Evolutionary conservation across 805 yeast genomes (phyloP), one percentile per base, ranked within the genome.

Genomic region (Novakomyces olei): DNA sequence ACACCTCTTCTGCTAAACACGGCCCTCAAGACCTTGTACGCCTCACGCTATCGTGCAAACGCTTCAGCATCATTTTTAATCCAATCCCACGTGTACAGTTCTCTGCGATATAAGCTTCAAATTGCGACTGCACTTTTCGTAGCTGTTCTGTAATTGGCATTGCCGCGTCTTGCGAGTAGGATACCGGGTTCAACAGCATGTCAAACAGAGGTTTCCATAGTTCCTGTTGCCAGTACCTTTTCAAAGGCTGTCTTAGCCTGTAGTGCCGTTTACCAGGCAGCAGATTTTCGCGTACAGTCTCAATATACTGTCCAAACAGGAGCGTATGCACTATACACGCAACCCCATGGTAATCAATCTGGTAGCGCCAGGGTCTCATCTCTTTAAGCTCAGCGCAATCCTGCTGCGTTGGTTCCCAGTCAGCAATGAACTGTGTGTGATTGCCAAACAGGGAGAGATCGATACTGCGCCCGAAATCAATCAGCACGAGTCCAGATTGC

Each of bases 401-500:
- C 39, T 67, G 76, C 35, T 65, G 60, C 39, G 71, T 76, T 1
- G 69, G 54, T 19, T 60, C 57, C 71, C 76, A 70, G 40, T 64
- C 58, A 14, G 74, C 62, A 26, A 57, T 50, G 48, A 79, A 81
- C 36, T 59, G 55, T 0, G 64, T 65, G 19, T 58, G 59, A 0
- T 46, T 35, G 1, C 63, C 63, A 35, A 72, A 67, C 26, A 75
- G 49, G 0, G 62, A 54, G 51, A 76, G 49, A 46, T 81, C 94
- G 18, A 79, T 64, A 0, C 85, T 69, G 39, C 83, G 60, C 3
- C 91, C 91, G 52, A 76, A 81, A 51, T 80, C 92, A 40, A 80
- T 75, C 28, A 81, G 47, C 24, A 63, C 61, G 10, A 76, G 49
- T 0, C 78, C 75, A 0, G 41, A 34, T 0, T 64, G 65, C 15